Conservation (phyloP, 2,329 filamentous ascomycete species). For the Metarhizium brunneum region DNA sequence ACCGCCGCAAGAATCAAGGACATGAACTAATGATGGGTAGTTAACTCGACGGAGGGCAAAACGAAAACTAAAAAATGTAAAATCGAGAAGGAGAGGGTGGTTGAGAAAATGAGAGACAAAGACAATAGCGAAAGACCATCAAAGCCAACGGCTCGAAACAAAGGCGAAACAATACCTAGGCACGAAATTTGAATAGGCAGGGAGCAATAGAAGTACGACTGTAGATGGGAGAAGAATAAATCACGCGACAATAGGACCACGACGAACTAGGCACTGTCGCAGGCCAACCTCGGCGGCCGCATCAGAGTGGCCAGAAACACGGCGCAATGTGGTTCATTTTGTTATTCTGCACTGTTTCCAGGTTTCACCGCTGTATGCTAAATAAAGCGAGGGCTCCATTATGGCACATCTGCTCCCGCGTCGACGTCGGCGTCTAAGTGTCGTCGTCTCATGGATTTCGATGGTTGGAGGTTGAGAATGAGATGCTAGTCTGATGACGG, state of each 20-base stretch:
- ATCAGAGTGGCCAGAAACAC: not conserved
- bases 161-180: not conserved
- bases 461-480: constrained; percentile 1
- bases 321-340: not conserved
- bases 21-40: not conserved
- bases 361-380: not conserved
- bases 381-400: not conserved
- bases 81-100: not conserved
- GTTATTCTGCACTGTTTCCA: not conserved
- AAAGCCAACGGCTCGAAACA: not conserved
- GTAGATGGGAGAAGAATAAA: constrained; percentile 2
- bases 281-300: not conserved
- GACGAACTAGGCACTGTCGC: not conserved
- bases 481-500: constrained; percentile 24
- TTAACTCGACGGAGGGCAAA: not conserved
- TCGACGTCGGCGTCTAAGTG: constrained; percentile 1
- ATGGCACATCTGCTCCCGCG: constrained; percentile 2
- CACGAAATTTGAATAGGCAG: not conserved
- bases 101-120: not conserved
- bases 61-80: not conserved
- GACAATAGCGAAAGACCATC: not conserved
- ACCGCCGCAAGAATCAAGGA: not conserved
- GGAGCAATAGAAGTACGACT: not conserved
- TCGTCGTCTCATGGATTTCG: not conserved
- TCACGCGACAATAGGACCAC: constrained; percentile 7